phyloP scores from a whole-genome alignment of 1,284 basidiomycete species.

The Sanghuangporus baumii region DNA sequence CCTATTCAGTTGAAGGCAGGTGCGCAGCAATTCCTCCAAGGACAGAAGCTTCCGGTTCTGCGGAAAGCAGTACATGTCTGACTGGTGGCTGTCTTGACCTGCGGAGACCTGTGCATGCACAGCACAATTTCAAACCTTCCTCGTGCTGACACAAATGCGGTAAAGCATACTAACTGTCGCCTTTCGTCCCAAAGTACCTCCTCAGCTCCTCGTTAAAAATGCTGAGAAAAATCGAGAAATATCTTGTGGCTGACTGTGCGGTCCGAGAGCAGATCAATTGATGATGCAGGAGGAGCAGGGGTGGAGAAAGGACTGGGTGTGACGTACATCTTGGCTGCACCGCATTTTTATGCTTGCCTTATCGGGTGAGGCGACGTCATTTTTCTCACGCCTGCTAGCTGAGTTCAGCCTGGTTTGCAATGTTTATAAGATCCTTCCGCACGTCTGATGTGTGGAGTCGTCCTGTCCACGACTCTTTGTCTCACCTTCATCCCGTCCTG shows the following conservation, averaged over 20 bases:
- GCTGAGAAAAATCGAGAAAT: too few species aligned
- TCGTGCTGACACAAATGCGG: too few species aligned
- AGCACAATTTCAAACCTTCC: background rate
- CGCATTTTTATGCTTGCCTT: background rate
- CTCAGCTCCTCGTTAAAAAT: too few species aligned
- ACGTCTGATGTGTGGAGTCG: background rate
- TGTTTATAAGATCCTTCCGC: background rate
- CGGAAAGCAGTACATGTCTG: background rate
- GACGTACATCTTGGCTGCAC: background rate
- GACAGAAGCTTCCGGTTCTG: background rate
- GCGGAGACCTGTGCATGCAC: background rate
- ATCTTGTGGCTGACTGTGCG: background rate
- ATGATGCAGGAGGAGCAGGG: background rate
- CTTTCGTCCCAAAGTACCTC: too few species aligned
- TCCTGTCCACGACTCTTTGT: too few species aligned
- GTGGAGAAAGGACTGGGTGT: background rate
- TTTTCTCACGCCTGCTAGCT: background rate
- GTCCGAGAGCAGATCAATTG: background rate
- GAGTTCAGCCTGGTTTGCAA: background rate
- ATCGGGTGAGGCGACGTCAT: background rate
- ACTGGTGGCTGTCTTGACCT: background rate
- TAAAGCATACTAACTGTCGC: too few species aligned
- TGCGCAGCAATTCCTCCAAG: background rate
- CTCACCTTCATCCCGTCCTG: background rate
- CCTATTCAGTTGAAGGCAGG: background rate